A percentile compares a stretch with the other conserved stretches of the same genome.
Conservation (phyloP, 306 rosid species). For the Morella rubra region DNA sequence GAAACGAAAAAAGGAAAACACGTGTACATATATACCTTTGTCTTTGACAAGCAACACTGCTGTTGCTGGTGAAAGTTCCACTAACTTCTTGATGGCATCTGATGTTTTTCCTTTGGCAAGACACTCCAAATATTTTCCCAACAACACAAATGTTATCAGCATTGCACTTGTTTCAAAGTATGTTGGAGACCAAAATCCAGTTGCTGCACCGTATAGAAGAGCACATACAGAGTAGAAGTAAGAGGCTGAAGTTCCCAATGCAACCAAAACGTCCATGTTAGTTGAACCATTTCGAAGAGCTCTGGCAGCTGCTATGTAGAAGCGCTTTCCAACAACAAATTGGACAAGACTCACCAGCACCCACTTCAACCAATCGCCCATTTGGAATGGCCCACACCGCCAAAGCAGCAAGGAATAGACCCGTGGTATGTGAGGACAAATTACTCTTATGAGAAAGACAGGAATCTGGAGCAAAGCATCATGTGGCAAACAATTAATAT, state of each 20-base stretch:
- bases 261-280: constrained; percentile 98
- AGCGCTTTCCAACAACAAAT: constrained; percentile 87
- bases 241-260: constrained; percentile 96
- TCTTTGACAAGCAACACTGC: constrained; percentile 74
- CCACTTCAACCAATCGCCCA: constrained; percentile 99
- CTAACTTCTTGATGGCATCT: constrained; percentile 96
- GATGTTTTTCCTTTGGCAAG: constrained; percentile 99
- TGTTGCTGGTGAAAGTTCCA: constrained; percentile 88
- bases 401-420: constrained; percentile 69
- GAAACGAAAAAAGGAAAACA: constrained; percentile 21
- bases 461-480: constrained; percentile 60
- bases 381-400: constrained; percentile 89
- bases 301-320: constrained; percentile 89
- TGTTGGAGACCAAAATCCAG: constrained; percentile 95
- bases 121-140: constrained; percentile 97
- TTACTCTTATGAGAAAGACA: constrained; percentile 70
- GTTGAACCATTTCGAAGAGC: constrained; percentile 97
- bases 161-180: constrained; percentile 99
- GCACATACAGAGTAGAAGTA: constrained; percentile 94
- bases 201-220: constrained; percentile 88
- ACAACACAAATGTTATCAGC: constrained; percentile 95
- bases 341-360: constrained; percentile 86
- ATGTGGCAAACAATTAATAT: constrained; percentile 24
- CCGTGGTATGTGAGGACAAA: constrained; percentile 88
- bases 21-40: constrained; percentile 49